Percentiles rank a stretch among this genome's conserved stretches.
These are phyloP conservation scores for Podila clonocystis DNA, from an alignment of 192 early-diverging fungal genomes.

Conservation along the genomic window DNA sequence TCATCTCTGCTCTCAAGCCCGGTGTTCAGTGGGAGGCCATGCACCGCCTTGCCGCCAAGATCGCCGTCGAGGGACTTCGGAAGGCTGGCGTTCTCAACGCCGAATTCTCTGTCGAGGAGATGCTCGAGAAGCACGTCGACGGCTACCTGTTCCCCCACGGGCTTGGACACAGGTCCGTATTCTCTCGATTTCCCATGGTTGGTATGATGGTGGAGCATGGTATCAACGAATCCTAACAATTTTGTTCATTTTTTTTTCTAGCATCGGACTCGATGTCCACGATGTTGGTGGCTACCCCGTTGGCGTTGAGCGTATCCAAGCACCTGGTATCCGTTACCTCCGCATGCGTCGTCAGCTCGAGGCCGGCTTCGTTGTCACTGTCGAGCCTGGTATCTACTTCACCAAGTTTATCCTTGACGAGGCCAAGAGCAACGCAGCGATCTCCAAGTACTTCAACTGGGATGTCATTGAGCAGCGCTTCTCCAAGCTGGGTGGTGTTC, in stretches of 20 bases:
- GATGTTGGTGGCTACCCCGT: slow-evolving; percentile 90
- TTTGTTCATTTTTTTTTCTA: slow-evolving; percentile 26
- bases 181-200: too few relatives aligned
- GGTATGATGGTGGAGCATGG: too few relatives aligned
- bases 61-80: slow-evolving; percentile 74
- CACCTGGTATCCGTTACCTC: slow-evolving; percentile 76
- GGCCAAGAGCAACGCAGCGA: slow-evolving; percentile 64
- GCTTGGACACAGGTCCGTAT: slow-evolving; percentile 59
- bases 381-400: slow-evolving; percentile 96
- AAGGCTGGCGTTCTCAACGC: slow-evolving; percentile 79
- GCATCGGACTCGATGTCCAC: slow-evolving; percentile 93
- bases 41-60: slow-evolving; percentile 76
- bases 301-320: slow-evolving; percentile 74
- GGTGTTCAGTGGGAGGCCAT: slow-evolving; percentile 92
- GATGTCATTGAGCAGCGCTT: slow-evolving; percentile 69
- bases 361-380: slow-evolving; percentile 87
- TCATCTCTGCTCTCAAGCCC: slow-evolving; percentile 72
- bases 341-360: slow-evolving; percentile 75
- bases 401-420: slow-evolving; percentile 76
- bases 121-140: slow-evolving; percentile 73
- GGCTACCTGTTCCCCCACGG: slow-evolving; percentile 83
- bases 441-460: slow-evolving; percentile 74
- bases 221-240: too few relatives aligned
- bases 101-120: slow-evolving; percentile 60
- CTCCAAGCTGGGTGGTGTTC: slow-evolving; percentile 85